These are phyloP conservation scores for Inga oerstediana DNA, from an alignment of 306 rosid species.

Conservation along the genomic window DNA sequence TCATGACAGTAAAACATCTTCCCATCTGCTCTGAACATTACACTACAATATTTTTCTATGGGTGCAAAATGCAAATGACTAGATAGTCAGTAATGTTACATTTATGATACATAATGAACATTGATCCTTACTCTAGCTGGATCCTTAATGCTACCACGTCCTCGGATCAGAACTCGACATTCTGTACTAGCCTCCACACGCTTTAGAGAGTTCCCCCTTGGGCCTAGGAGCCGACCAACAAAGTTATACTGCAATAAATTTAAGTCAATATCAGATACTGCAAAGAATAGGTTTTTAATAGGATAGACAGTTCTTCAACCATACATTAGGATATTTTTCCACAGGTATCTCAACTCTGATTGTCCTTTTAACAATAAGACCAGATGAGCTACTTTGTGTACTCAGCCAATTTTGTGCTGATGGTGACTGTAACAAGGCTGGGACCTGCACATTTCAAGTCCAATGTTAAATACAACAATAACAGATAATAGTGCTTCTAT, in stretches of 20 bases:
- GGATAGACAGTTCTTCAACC: slow-evolving; percentile 20
- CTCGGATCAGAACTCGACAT: slow-evolving; percentile 97
- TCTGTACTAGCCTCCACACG: slow-evolving; percentile 95
- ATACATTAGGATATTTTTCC: slow-evolving; percentile 78
- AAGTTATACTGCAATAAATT: slow-evolving; percentile 74
- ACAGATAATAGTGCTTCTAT: slow-evolving; percentile 12
- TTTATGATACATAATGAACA: slow-evolving; percentile 10
- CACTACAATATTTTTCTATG: slow-evolving; percentile 16
- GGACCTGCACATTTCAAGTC: slow-evolving; percentile 66
- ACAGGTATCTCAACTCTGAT: slow-evolving; percentile 95
- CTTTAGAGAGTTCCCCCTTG: slow-evolving; percentile 97
- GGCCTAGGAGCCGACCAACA: slow-evolving; percentile 98
- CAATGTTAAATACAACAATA: slow-evolving; percentile 39
- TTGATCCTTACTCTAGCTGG: slow-evolving; percentile 69
- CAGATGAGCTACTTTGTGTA: slow-evolving; percentile 81
- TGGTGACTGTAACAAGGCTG: slow-evolving; percentile 70
- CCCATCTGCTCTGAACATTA: slow-evolving; percentile 9
- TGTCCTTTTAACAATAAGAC: slow-evolving; percentile 85
- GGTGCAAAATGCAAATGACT: background rate
- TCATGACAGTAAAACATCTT: slow-evolving; percentile 6
- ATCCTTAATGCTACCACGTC: slow-evolving; percentile 99
- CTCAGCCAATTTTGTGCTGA: slow-evolving; percentile 80
- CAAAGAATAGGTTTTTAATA: background rate
- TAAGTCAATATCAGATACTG: slow-evolving; percentile 38
- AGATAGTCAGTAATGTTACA: background rate